Evolutionary conservation across 1,284 basidiomycete genomes (phyloP), one percentile per base, ranked within the genome.

Genomic region (Omphalotus olearius): DNA sequence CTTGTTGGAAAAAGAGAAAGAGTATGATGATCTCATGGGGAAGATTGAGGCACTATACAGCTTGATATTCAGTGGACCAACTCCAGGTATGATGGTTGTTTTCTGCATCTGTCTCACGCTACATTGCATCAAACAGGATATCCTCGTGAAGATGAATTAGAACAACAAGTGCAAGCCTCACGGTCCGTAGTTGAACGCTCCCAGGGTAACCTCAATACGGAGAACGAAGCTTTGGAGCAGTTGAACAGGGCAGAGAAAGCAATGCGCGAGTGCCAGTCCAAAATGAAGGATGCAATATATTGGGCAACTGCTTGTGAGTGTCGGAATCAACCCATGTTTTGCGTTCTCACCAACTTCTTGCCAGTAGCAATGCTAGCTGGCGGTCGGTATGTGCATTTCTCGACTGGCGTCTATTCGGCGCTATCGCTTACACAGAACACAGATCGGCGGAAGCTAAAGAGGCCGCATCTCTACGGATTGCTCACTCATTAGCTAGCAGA

Each of bases 31-130:
- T 20, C 42, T 55, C 3, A 48, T 38, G 18, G 45, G 38, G 20
- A 51, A 45, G 39, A 23, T 55, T 25, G 53, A 55, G 25, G 53
- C 53, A 2, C 33, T 55, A 11, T 55, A 55, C 45, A 40, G 40
- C 17, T 36, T 55, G 23, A 51, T 55, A 9, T 55, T 55, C 50
- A 55, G 47, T 23, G 53, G 53, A 5, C 53, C 53, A 13, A 55
- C 53, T 16, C 50, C 50, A 38, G 53, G 53, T 51, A 38, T 28
- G 16, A 30, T 39, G 4, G 11, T 25, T 14, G 10, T 43, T 26
- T 45, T 36, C 3, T 17, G 6, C 28, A 4, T 23, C 45, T 5
- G 20, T n/a, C 14, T 33, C 5, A 13, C 13, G 30, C 30, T 33
- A 33, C 30, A 33, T 33, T 10, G 13, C 16, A 20, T 23, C 45